Conservation (phyloP, 2,329 filamentous ascomycete species). For the Ilyonectria mors-panacis region DNA sequence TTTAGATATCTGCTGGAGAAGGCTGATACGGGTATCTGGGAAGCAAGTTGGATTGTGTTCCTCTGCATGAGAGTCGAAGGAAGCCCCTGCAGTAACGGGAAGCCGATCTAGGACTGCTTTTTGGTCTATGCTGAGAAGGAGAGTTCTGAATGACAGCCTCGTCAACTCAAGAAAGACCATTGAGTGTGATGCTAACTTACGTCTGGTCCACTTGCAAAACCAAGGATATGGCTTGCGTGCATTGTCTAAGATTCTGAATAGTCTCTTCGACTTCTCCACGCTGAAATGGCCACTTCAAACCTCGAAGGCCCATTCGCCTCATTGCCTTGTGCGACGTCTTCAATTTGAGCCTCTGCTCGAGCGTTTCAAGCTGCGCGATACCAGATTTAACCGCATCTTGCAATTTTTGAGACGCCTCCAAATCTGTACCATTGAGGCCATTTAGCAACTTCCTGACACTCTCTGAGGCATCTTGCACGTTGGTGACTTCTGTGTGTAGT, state of each 20-base stretch:
- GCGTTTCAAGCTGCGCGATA: too few species aligned
- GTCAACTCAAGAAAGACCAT: constrained; percentile 1
- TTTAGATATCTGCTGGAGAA: too few species aligned
- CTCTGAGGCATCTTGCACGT: background rate
- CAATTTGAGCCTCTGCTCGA: background rate
- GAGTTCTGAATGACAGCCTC: background rate
- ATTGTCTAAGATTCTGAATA: constrained; percentile 48
- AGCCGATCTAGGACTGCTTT: too few species aligned
- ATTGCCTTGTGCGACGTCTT: background rate
- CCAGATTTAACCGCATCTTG: background rate
- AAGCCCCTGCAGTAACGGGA: too few species aligned
- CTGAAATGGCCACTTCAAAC: background rate
- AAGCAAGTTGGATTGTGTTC: too few species aligned
- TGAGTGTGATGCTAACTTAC: constrained; percentile 41
- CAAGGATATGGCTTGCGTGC: constrained; percentile 46
- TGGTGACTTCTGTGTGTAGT: background rate
- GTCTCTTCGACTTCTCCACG: constrained; percentile 33
- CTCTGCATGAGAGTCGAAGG: too few species aligned
- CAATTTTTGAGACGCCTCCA: background rate
- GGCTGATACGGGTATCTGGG: too few species aligned
- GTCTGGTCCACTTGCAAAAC: constrained; percentile 53
- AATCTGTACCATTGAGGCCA: background rate
- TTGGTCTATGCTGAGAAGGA: background rate
- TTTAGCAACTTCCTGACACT: background rate
- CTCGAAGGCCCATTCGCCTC: background rate